These are phyloP conservation scores for Macadamia integrifolia DNA, from an alignment of 164 flowering plant species.

Conservation along the genomic window DNA sequence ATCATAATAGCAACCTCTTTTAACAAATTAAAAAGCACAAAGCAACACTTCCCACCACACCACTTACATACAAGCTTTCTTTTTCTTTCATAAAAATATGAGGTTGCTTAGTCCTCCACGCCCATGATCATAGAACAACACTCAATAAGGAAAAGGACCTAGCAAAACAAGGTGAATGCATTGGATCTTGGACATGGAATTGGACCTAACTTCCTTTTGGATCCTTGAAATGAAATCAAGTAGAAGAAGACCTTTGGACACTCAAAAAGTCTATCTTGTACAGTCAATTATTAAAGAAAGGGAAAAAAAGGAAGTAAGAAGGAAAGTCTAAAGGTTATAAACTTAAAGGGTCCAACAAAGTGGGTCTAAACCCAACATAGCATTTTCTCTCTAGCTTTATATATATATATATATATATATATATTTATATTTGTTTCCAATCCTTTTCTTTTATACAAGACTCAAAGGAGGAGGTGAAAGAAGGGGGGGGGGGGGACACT, in stretches of 20 bases:
- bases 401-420: neutral
- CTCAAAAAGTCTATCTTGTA: slow-evolving; percentile 9
- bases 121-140: slow-evolving; percentile 12
- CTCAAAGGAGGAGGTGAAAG: slow-evolving; percentile 9
- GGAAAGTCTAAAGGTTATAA: slow-evolving; percentile 5
- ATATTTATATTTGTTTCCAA: neutral
- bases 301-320: neutral
- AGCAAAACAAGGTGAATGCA: slow-evolving; percentile 19
- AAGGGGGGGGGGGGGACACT: neutral
- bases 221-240: slow-evolving; percentile 14
- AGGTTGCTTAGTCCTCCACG: slow-evolving; percentile 7
- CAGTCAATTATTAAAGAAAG: slow-evolving; percentile 15
- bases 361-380: slow-evolving; percentile 9
- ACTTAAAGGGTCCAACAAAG: slow-evolving; percentile 16
- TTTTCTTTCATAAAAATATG: slow-evolving; percentile 5
- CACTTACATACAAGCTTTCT: slow-evolving; percentile 3
- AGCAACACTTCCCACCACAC: slow-evolving; percentile 13
- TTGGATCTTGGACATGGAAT: slow-evolving; percentile 29
- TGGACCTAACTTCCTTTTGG: slow-evolving; percentile 16
- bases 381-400: slow-evolving; percentile 1
- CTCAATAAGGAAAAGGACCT: neutral
- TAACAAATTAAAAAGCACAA: slow-evolving; percentile 16
- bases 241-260: slow-evolving; percentile 10
- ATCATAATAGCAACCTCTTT: slow-evolving; percentile 13
- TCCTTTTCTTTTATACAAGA: slow-evolving; percentile 4